Evolutionary conservation across 1,284 basidiomycete genomes (phyloP).

Genomic region (Veloboletus limbatus): DNA sequence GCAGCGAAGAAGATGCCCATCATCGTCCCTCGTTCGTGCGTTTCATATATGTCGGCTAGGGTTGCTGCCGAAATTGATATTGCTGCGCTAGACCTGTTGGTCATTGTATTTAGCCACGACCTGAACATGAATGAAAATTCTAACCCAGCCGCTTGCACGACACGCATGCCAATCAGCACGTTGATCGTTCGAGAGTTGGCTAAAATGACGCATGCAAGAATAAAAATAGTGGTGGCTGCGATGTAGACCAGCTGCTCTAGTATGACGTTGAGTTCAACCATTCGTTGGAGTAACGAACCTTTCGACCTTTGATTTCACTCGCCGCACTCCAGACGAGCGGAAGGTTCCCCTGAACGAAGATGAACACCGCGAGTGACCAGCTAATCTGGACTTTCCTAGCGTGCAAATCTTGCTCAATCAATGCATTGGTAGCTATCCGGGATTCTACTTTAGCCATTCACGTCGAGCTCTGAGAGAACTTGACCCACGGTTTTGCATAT

Average conservation of each 20-base stretch:
- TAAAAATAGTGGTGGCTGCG: constrained; percentile 57
- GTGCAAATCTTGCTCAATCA: constrained; percentile 63
- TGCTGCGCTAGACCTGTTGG: constrained; percentile 67
- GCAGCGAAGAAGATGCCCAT: constrained; percentile 76
- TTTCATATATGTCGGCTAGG: constrained; percentile 79
- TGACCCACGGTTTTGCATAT: constrained; percentile 62
- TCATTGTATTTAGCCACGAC: neutral
- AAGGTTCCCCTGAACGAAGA: constrained; percentile 70
- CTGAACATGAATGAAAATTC: constrained; percentile 15
- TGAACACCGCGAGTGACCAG: constrained; percentile 73
- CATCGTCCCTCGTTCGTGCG: constrained; percentile 74
- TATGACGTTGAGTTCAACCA: constrained; percentile 2
- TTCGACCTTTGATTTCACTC: constrained; percentile 79
- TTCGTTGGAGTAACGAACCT: constrained; percentile 43
- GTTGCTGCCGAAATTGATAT: constrained; percentile 79
- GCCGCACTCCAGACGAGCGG: constrained; percentile 72
- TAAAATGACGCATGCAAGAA: constrained; percentile 61
- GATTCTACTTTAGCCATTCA: neutral
- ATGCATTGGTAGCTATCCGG: constrained; percentile 57
- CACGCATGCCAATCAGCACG: constrained; percentile 71
- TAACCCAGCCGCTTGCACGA: constrained; percentile 65
- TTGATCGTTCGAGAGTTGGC: constrained; percentile 60
- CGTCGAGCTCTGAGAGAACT: constrained; percentile 21
- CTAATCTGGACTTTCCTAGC: constrained; percentile 71
- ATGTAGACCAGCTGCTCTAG: constrained; percentile 60